phyloP scores from a whole-genome alignment of 225 moss, liverwort and hornwort species.

The Sphagnum contortum region DNA sequence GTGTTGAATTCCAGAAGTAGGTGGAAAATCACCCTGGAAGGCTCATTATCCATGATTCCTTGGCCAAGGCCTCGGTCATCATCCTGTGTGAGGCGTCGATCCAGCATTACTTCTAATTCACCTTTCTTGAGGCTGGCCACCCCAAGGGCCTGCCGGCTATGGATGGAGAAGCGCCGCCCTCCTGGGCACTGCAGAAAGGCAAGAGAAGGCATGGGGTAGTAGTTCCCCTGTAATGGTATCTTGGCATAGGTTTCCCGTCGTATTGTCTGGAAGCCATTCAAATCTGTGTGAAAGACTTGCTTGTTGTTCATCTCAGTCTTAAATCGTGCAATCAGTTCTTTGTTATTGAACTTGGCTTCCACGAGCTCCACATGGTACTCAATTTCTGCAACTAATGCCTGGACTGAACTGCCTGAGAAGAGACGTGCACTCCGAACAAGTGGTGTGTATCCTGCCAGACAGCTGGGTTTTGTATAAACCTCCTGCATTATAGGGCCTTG shows the following conservation, averaged over 20 bases:
- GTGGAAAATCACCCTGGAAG: slow-evolving; percentile 76
- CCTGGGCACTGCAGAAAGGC: slow-evolving; percentile 92
- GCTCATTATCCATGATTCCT: slow-evolving; percentile 75
- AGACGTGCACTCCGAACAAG: slow-evolving; percentile 76
- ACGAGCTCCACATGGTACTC: slow-evolving; percentile 68
- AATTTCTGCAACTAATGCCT: slow-evolving; percentile 74
- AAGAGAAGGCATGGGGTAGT: slow-evolving; percentile 90
- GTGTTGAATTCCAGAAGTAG: slow-evolving; percentile 63
- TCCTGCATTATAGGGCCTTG: slow-evolving; percentile 77
- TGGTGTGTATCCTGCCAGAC: slow-evolving; percentile 24
- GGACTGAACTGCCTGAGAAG: slow-evolving; percentile 59
- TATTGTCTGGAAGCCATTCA: slow-evolving; percentile 90
- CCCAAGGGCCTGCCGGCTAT: slow-evolving; percentile 88
- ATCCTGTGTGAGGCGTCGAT: slow-evolving; percentile 67
- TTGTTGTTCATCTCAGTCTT: slow-evolving; percentile 82
- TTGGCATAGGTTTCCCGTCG: slow-evolving; percentile 78
- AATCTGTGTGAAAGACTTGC: slow-evolving; percentile 71
- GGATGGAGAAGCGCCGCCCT: slow-evolving; percentile 84
- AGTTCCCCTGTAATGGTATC: slow-evolving; percentile 94
- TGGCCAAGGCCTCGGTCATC: slow-evolving; percentile 92
- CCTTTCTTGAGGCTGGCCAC: slow-evolving; percentile 84
- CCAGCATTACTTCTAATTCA: slow-evolving; percentile 93
- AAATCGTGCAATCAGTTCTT: slow-evolving; percentile 79
- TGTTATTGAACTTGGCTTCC: slow-evolving; percentile 51
- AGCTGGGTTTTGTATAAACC: slow-evolving; percentile 60